phyloP scores from a whole-genome alignment of 208 protist species.

The Endotrypanum monterogeii region DNA sequence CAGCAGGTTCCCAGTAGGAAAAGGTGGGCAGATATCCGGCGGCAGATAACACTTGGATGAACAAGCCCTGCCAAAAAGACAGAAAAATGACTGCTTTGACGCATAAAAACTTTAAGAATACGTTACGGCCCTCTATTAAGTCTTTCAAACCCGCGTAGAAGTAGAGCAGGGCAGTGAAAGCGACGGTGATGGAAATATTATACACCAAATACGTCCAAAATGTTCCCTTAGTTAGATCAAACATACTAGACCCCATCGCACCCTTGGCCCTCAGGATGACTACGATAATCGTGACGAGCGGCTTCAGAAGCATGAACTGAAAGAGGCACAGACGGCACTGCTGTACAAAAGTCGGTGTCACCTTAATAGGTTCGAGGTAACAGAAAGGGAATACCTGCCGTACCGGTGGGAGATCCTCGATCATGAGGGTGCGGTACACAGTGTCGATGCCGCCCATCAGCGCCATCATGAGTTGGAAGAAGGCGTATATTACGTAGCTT shows the following conservation, averaged over 20 bases:
- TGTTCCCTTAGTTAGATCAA: constrained; percentile 78
- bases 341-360: constrained; percentile 85
- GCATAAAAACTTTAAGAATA: constrained; percentile 92
- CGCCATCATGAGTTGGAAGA: constrained; percentile 93
- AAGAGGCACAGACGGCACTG: constrained; percentile 89
- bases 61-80: constrained; percentile 92
- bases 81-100: constrained; percentile 93
- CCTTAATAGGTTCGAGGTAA: constrained; percentile 80
- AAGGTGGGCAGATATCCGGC: constrained; percentile 68
- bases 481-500: constrained; percentile 95
- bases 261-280: constrained; percentile 77
- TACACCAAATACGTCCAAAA: constrained; percentile 92
- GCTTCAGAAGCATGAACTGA: constrained; percentile 94
- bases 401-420: constrained; percentile 78
- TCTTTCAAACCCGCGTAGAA: constrained; percentile 91
- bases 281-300: constrained; percentile 79
- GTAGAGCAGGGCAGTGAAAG: constrained; percentile 91
- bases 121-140: constrained; percentile 89
- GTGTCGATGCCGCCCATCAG: constrained; percentile 91
- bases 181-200: constrained; percentile 93
- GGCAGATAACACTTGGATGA: constrained; percentile 82
- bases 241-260: constrained; percentile 68
- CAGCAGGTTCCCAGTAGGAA: constrained; percentile 75
- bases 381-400: constrained; percentile 84
- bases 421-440: constrained; percentile 82